Percentiles rank a stretch among this genome's conserved stretches.
Conservation (phyloP, 2,329 filamentous ascomycete species). For the Botryotinia narcissicola region DNA sequence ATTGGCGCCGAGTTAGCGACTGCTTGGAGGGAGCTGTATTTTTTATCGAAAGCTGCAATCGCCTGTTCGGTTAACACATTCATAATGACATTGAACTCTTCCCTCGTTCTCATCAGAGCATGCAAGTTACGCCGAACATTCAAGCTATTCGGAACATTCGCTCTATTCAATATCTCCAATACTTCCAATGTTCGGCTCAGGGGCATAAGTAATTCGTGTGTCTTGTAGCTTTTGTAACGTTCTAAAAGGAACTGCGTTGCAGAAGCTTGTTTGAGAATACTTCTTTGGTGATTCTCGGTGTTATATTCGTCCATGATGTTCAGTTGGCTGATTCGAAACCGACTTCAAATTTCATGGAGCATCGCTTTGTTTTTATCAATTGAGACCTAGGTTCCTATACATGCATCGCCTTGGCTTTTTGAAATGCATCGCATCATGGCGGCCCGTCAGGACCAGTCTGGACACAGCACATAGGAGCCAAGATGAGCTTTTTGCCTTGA, state of each 20-base stretch:
- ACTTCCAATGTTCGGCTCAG: too few species aligned
- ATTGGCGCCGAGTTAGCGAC: not conserved
- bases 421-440: not conserved
- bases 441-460: not conserved
- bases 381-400: not conserved
- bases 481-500: not conserved
- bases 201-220: not conserved
- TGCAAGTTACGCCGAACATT: fast-evolving
- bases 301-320: not conserved
- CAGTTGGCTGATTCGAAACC: not conserved
- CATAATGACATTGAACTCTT: not conserved
- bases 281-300: not conserved
- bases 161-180: not conserved
- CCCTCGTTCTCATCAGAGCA: not conserved
- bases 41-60: not conserved
- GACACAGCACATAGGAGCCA: not conserved
- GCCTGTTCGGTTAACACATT: not conserved
- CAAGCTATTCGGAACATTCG: too few species aligned
- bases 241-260: not conserved
- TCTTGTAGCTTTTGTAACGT: not conserved
- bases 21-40: not conserved
- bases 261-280: not conserved
- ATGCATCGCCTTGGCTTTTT: not conserved
- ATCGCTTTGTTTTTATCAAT: not conserved
- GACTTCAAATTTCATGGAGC: not conserved